These are phyloP conservation scores for Talaromyces sp. DNA, from an alignment of 2,329 filamentous ascomycete species.

Conservation along the genomic window DNA sequence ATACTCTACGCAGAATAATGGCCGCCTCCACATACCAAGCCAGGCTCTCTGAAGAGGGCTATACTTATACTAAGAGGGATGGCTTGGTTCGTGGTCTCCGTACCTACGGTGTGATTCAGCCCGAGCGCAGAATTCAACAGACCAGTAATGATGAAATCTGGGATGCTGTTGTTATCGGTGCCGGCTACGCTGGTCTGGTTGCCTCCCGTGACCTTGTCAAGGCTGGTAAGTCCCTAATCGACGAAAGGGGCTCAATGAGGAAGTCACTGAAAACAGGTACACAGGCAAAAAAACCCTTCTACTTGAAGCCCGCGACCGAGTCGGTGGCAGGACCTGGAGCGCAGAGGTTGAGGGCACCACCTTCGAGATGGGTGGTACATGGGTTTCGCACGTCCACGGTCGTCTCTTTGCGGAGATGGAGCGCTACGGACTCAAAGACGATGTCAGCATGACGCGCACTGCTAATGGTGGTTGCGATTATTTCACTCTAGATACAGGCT, in stretches of 20 bases:
- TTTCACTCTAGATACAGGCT: slow-evolving; percentile 17
- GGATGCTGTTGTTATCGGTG: slow-evolving; percentile 31
- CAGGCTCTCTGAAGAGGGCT: slow-evolving; percentile 16
- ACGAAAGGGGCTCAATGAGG: too few relatives aligned
- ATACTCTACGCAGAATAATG: too few relatives aligned
- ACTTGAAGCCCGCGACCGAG: slow-evolving; percentile 48
- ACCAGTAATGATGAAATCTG: slow-evolving; percentile 17
- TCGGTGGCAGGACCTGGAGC: slow-evolving; percentile 48
- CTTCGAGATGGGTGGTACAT: slow-evolving; percentile 50
- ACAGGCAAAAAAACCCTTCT: slow-evolving; percentile 37
- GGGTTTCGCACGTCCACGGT: slow-evolving; percentile 45
- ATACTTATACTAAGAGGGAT: slow-evolving; percentile 17
- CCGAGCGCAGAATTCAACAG: slow-evolving; percentile 7
- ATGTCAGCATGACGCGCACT: slow-evolving; percentile 27
- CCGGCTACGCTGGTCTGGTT: slow-evolving; percentile 31
- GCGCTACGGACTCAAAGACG: slow-evolving; percentile 42
- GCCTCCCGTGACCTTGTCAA: slow-evolving; percentile 29
- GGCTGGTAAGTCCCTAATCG: too few relatives aligned
- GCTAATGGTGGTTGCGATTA: slow-evolving; percentile 19
- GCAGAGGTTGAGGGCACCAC: slow-evolving; percentile 39
- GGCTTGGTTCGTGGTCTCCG: slow-evolving; percentile 19
- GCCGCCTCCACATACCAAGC: slow-evolving; percentile 14
- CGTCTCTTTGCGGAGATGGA: slow-evolving; percentile 44
- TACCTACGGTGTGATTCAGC: slow-evolving; percentile 19
- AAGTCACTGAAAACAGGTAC: slow-evolving; percentile 4